Base-by-base conservation (phyloP, 129 eudicot species). In the Dittrichia graveolens region DNA sequence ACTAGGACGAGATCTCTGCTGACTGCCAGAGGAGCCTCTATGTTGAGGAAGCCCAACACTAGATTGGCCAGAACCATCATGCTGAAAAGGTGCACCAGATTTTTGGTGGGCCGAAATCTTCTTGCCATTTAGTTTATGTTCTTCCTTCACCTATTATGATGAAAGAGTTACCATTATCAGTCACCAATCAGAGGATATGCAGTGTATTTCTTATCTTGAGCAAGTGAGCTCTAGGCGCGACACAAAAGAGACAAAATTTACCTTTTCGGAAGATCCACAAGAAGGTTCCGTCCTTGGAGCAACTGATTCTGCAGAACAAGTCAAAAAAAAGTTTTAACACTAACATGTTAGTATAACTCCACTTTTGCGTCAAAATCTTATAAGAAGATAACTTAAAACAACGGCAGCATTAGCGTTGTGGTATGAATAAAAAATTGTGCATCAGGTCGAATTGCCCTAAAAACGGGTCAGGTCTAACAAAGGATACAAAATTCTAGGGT, bases 261-360 rank as follows among this genome's bases (percentile, higher is more conserved):
- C 97, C 95, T 90, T 79, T 79, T 65, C 61, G 95, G 95, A 81
- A 61, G 95, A 83, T 87, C 89, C 89, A 77, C 63, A 72, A 55
- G 89, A 66, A 83, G 60, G 11, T 41, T 65, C 50, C 49, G 82
- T 66, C 76, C 75, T 41, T 49, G 74, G 67, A 83, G 81, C 69
- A 84, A 73, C 63, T 46, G 84, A 31, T 69, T 72, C 92, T 84
- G 82, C 35, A 76, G 31, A 62, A 77, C 52, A 39, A 35, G 15
- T 4, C 8, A 31, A 56, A 46, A 56, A 46, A 40, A 31, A 16
- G 31, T 24, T 24, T 24, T 39, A 56, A 62, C 39, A 41, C 19
- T 6, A 46, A 34, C 34, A 42, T 8, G 45, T 75, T 24, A 40
- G 53, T 4, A 7, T 43, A 43, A 8, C 4, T 37, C 3, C 2